Percentiles rank a stretch among this genome's conserved stretches.
Evolutionary conservation across 805 yeast genomes (phyloP).

Genomic region (Candida orba): DNA sequence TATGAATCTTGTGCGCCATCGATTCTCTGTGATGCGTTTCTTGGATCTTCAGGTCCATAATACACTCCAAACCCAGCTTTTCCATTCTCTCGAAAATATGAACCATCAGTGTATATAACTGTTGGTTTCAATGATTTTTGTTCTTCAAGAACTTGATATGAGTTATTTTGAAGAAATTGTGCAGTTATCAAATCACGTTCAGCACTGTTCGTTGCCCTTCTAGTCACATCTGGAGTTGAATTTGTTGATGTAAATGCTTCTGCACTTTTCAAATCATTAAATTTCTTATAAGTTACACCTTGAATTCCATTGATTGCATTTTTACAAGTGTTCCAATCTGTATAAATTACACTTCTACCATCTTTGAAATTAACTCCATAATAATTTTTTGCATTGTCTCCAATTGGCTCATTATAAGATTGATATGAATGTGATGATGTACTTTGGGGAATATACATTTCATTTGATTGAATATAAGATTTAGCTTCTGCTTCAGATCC

Average conservation of each 20-base stretch:
- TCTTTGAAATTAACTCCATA: neutral
- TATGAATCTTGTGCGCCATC: slow-evolving; percentile 56
- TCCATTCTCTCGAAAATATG: slow-evolving; percentile 23
- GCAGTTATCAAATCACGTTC: neutral
- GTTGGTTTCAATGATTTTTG: slow-evolving; percentile 6
- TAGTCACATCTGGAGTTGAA: neutral
- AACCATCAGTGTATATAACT: slow-evolving; percentile 71
- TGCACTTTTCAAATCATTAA: slow-evolving; percentile 20
- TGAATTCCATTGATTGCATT: slow-evolving; percentile 1
- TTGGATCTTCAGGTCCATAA: too few species aligned
- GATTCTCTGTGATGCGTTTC: too few species aligned
- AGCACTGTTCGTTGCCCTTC: neutral
- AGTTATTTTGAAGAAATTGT: slow-evolving; percentile 2
- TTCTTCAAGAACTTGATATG: slow-evolving; percentile 1
- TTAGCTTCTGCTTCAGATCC: slow-evolving; percentile 40
- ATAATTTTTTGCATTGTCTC: too few species aligned
- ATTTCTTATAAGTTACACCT: slow-evolving; percentile 35
- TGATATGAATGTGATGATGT: too few species aligned
- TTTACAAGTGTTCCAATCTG: neutral
- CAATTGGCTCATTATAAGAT: too few species aligned
- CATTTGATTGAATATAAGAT: slow-evolving; percentile 26
- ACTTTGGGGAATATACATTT: neutral
- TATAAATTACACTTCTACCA: neutral
- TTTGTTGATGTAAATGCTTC: slow-evolving; percentile 5
- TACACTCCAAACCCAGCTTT: too few species aligned